A percentile compares a stretch with the other conserved stretches of the same genome.
Conservation (phyloP, 208 protist species). For the Polymyxa betae region DNA sequence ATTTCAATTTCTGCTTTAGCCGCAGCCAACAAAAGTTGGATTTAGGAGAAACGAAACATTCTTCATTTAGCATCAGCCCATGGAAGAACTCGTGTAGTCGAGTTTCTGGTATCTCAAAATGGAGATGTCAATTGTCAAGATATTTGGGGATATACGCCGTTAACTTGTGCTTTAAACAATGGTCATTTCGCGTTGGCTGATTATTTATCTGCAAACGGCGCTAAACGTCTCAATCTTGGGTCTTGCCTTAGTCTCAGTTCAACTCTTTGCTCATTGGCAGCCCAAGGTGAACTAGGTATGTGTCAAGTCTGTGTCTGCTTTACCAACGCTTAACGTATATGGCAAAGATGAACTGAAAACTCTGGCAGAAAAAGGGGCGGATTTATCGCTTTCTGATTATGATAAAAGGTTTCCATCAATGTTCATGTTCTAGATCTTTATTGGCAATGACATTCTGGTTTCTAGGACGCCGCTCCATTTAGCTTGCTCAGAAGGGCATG, state of each 20-base stretch:
- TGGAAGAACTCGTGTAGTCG: not conserved
- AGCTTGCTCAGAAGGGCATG: not conserved
- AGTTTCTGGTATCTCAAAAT: conserved; percentile 32
- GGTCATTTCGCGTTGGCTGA: conserved; percentile 19
- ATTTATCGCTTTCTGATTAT: conserved; percentile 10
- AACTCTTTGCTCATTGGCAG: not conserved
- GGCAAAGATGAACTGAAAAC: not conserved
- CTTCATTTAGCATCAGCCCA: not conserved
- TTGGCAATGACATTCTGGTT: too few species aligned
- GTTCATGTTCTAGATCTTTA: not conserved
- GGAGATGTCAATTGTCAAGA: conserved; percentile 9
- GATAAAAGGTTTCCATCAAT: not conserved
- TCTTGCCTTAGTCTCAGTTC: not conserved
- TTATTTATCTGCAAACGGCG: not conserved
- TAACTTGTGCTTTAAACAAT: conserved; percentile 18
- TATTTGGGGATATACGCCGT: conserved; percentile 47
- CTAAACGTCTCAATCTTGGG: not conserved
- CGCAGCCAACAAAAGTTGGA: not conserved
- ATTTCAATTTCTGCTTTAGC: not conserved
- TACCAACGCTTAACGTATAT: not conserved
- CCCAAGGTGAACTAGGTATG: not conserved
- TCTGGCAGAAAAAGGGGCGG: not conserved
- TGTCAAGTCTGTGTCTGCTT: not conserved
- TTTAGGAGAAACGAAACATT: not conserved
- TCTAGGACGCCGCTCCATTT: not conserved